A percentile compares a stretch with the other conserved stretches of the same genome.
Evolutionary conservation across 148 eudicot genomes (phyloP).

Genomic region (Silene latifolia): DNA sequence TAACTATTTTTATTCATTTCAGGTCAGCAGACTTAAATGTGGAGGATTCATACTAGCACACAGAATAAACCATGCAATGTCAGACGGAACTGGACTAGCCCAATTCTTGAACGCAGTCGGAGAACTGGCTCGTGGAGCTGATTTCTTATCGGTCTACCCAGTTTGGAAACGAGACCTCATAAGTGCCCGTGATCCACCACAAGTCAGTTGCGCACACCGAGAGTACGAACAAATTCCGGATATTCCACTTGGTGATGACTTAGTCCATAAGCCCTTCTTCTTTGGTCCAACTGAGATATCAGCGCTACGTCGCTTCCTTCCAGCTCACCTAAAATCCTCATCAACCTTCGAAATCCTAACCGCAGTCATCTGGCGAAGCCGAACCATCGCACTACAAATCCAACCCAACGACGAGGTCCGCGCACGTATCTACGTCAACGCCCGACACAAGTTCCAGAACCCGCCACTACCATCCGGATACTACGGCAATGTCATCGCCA

Average conservation of each 20-base stretch:
- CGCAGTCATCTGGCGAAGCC: constrained; percentile 11
- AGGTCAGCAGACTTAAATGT: constrained; percentile 30
- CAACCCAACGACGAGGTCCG: constrained; percentile 7
- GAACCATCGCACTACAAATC: constrained; percentile 3
- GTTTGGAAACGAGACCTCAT: constrained; percentile 40
- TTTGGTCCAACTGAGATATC: constrained; percentile 19
- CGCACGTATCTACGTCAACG: neutral
- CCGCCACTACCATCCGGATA: neutral
- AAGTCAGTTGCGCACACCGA: constrained; percentile 23
- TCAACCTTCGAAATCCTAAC: constrained; percentile 8
- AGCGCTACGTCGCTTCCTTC: neutral
- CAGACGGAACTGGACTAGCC: constrained; percentile 30
- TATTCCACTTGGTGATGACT: constrained; percentile 20
- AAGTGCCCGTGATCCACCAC: constrained; percentile 30
- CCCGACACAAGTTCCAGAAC: constrained; percentile 8
- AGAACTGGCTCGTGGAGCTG: constrained; percentile 31
- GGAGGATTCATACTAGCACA: constrained; percentile 30
- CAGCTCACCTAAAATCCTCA: constrained; percentile 6
- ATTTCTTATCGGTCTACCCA: constrained; percentile 17
- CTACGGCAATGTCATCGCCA: constrained; percentile 8
- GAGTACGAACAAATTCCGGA: constrained; percentile 29
- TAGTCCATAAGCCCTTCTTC: constrained; percentile 26
- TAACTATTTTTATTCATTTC: too few species aligned
- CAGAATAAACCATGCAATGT: constrained; percentile 28
- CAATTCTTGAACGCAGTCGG: constrained; percentile 37